Evolutionary conservation across 305 asterid species (phyloP), one percentile per base, ranked within the genome.

Genomic region (Fraxinus velutina): DNA sequence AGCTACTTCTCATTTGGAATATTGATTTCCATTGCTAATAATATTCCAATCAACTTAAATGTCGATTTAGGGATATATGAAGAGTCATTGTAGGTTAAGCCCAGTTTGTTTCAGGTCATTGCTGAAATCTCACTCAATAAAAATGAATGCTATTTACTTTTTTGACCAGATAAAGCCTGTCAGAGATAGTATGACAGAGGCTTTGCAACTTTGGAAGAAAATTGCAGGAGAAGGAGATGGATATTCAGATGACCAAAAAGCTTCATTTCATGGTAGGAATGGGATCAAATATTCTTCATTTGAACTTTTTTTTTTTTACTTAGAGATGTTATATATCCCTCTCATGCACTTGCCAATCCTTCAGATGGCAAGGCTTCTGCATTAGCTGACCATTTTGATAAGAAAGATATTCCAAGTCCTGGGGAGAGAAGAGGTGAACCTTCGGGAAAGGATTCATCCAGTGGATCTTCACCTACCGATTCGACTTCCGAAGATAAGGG

Each of bases 181-280:
- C 62, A 88, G 99, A 91, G 99, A 96, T 83, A 92, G 97, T 83
- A 86, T 96, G 89, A 89, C 84, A 6, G 98, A 96, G 90, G 99
- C 99, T 79, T 89, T 96, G 92, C 98, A 89, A 89, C 92, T 90
- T 81, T 96, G 98, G 99, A 93, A 93, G 90, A 92, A 94, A 89
- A 71, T 90, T 87, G 91, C 93, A 5, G 97, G 98, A 82, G 93
- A 90, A 89, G 97, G 92, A 84, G 94, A 96, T 75, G 96, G 92
- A 79, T 89, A 92, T 83, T 86, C 93, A 76, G 93, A 91, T 68
- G 98, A 92, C 66, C 90, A 86, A 55, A 91, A 91, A 84, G 83
- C 88, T 83, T 80, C 93, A 80, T 88, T 93, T 84, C 89, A 86
- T 87, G 97, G 98, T 94, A 86, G 75, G 86, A 83, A 77, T 75